phyloP scores from a whole-genome alignment of 2,329 filamentous ascomycete genomes.

The Fusarium temperatum region DNA sequence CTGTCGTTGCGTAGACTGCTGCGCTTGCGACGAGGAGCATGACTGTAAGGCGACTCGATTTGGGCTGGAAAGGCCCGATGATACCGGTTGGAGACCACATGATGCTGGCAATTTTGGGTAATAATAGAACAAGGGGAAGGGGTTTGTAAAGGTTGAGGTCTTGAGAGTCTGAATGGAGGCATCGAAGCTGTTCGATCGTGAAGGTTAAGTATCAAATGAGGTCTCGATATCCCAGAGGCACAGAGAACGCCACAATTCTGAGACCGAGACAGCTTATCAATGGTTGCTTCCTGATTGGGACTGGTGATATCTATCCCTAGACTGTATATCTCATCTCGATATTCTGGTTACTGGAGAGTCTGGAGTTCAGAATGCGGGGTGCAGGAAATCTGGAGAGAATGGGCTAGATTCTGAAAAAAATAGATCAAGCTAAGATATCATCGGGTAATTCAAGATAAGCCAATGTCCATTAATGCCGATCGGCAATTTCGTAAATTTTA shows the following conservation, averaged over 20 bases:
- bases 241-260: not conserved
- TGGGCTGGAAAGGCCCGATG: not conserved
- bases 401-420: not conserved
- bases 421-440: not conserved
- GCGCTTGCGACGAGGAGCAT: not conserved
- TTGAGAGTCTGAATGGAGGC: no score
- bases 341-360: not conserved
- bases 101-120: accelerated
- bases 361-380: not conserved
- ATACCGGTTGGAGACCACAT: not conserved
- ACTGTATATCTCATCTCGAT: not conserved
- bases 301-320: not conserved
- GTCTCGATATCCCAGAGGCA: not conserved
- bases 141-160: accelerated
- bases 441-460: not conserved
- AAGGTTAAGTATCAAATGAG: not conserved
- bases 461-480: not conserved
- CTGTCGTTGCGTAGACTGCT: not conserved
- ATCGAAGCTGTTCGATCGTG: not conserved
- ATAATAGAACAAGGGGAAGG: accelerated
- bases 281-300: not conserved
- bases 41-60: not conserved
- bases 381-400: not conserved
- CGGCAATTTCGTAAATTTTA: not conserved
- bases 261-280: not conserved